These are phyloP conservation scores for Yarrowia divulgata DNA, from an alignment of 805 yeast genomes.

Conservation along the genomic window DNA sequence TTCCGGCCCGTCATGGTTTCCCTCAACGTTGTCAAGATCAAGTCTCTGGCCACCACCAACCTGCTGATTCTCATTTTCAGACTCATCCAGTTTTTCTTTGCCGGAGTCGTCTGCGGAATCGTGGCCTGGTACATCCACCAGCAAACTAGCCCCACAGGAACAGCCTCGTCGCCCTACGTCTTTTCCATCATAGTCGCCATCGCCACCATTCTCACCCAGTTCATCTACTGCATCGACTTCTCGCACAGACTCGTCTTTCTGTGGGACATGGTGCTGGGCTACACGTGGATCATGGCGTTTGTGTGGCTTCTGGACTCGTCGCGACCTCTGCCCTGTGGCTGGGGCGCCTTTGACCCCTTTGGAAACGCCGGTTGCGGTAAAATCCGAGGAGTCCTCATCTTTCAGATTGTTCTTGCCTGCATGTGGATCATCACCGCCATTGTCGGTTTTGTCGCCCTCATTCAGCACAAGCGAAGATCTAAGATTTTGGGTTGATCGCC, in stretches of 20 bases:
- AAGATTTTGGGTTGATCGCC: background rate
- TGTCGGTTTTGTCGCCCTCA: constrained; percentile 43
- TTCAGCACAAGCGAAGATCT: constrained; percentile 39
- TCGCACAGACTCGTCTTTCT: constrained; percentile 43
- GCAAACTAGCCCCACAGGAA: constrained; percentile 40
- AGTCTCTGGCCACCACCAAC: constrained; percentile 46
- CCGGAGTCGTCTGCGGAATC: constrained; percentile 47
- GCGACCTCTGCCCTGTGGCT: constrained; percentile 44
- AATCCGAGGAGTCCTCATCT: constrained; percentile 45
- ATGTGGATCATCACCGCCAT: constrained; percentile 46
- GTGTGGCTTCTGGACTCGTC: constrained; percentile 41
- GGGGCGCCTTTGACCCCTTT: constrained; percentile 48
- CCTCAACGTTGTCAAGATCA: constrained; percentile 37
- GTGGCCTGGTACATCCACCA: constrained; percentile 45
- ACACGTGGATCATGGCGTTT: constrained; percentile 45
- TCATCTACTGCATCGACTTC: constrained; percentile 46
- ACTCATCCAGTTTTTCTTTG: constrained; percentile 48
- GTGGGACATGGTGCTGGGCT: constrained; percentile 46
- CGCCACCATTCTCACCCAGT: constrained; percentile 45
- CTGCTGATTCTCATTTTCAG: constrained; percentile 45
- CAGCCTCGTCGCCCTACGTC: constrained; percentile 46
- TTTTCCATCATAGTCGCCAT: constrained; percentile 46
- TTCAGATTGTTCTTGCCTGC: constrained; percentile 45
- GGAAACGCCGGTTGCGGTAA: constrained; percentile 46
- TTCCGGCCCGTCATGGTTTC: constrained; percentile 13